Evolutionary conservation across 2,329 filamentous ascomycete species (phyloP).

Genomic region (Fusarium falciforme): DNA sequence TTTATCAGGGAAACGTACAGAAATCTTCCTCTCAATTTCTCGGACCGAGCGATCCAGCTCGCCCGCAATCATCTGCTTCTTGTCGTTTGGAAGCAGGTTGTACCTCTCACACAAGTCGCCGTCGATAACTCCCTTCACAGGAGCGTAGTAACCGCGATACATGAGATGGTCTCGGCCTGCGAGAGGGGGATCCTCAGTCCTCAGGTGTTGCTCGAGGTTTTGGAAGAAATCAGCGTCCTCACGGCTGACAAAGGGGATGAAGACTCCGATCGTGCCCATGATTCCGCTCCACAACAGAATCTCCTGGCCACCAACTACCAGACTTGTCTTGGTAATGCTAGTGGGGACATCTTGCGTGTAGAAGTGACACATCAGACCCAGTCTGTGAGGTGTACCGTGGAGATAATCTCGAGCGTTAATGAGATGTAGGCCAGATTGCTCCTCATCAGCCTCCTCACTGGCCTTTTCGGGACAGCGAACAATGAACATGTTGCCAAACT

Average conservation of each 20-base stretch:
- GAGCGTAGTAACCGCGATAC: slow-evolving; percentile 94
- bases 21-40: slow-evolving; percentile 97
- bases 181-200: slow-evolving; percentile 86
- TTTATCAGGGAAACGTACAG: slow-evolving; percentile 56
- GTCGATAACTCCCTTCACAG: slow-evolving; percentile 96
- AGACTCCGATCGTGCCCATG: slow-evolving; percentile 92
- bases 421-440: slow-evolving; percentile 90
- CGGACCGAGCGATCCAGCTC: slow-evolving; percentile 91
- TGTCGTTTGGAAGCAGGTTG: slow-evolving; percentile 83
- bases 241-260: slow-evolving; percentile 90
- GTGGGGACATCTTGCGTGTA: slow-evolving; percentile 94
- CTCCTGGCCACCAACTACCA: slow-evolving; percentile 92
- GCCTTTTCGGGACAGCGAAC: slow-evolving; percentile 87
- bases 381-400: slow-evolving; percentile 85
- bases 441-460: slow-evolving; percentile 91
- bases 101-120: slow-evolving; percentile 96
- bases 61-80: slow-evolving; percentile 93
- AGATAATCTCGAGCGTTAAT: slow-evolving; percentile 90
- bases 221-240: slow-evolving; percentile 99
- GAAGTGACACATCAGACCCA: slow-evolving; percentile 88
- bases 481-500: slow-evolving; percentile 97
- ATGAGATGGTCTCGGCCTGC: slow-evolving; percentile 95
- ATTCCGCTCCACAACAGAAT: slow-evolving; percentile 93
- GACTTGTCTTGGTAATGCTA: slow-evolving; percentile 86
- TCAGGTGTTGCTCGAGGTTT: slow-evolving; percentile 87